Base-by-base conservation (phyloP, 2,329 filamentous ascomycete genomes). In the Elsinoe fawcettii region DNA sequence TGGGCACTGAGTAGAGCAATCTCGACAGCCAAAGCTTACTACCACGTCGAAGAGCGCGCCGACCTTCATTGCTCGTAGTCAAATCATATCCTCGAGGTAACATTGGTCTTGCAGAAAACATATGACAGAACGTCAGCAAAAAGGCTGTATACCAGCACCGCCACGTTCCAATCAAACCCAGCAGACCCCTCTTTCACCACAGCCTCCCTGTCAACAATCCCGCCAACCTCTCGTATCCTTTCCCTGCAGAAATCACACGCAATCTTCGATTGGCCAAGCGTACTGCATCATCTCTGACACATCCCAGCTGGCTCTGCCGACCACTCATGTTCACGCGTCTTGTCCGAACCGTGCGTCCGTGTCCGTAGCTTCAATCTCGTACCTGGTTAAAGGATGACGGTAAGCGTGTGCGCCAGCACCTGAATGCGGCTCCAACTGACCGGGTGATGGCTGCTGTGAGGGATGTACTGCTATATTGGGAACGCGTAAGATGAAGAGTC, bases 271-370 rank as follows among this genome's bases (percentile, higher is more conserved):
- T 12, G 8, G 41, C 41, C 41, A 46, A 46, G 41, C 16, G 18
- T 32, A 20, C 34, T 20, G 16, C 49, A 53, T 37, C 49, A 53
- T 30, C 32, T 16, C 20, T 53, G 25, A 30, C 25, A 30, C 20
- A 53, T 27, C 14, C 3, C 23, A 32, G 25, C 25, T 51, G 7
- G 39, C n/a, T 44, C 25, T 51, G 25, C 7, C 30, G 14, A 32
- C 30, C 46, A 18, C 46, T 32, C 46, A 53, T 32, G 34, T 53
- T 27, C 9, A 11, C 5, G 16, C 18, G 18, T 51, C 46, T 5
- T 32, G 46, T 34, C 46, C 30, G 46, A 51, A 51, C 30, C 46
- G 23, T 46, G 41, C 27, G 25, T 51, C 46, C 46, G 46, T 51
- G 25, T 51, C 46, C 46, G 46, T 51, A 51, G 46, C 46, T 51